These are phyloP conservation scores for Neurospora tetrasperma DNA, from an alignment of 495 filamentous ascomycete species.

Conservation along the genomic window DNA sequence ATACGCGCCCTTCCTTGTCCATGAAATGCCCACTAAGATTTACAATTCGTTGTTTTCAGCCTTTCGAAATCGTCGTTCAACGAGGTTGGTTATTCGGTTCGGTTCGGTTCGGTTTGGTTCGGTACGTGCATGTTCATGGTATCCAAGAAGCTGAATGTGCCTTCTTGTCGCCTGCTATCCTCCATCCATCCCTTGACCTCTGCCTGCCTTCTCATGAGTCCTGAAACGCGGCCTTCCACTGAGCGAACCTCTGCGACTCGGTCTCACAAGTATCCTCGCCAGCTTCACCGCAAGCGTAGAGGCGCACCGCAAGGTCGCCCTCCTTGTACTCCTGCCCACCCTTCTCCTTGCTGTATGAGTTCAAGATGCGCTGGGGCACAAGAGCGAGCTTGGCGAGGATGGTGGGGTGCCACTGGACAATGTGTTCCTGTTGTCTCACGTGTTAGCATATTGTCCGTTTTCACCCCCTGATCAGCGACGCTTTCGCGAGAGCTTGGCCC, in stretches of 20 bases:
- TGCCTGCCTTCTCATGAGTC: conserved; percentile 7
- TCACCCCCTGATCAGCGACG: background rate
- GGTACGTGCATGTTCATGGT: background rate
- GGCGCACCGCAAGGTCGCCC: conserved; percentile 77
- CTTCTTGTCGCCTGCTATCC: background rate
- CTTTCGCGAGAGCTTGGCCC: background rate
- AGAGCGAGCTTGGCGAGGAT: conserved; percentile 81
- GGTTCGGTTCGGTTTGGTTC: background rate
- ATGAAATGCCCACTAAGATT: background rate
- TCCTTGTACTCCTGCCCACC: conserved; percentile 53
- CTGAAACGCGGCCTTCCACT: conserved; percentile 37
- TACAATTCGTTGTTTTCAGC: background rate
- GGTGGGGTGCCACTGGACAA: conserved; percentile 98
- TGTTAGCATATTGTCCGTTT: conserved; percentile 11
- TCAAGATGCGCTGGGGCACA: conserved; percentile 71
- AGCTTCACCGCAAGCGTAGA: conserved; percentile 57
- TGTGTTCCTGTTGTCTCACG: conserved; percentile 53
- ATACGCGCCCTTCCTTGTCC: background rate
- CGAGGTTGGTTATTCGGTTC: background rate
- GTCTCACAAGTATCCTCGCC: conserved; percentile 53
- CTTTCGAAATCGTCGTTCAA: background rate
- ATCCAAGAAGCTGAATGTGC: background rate
- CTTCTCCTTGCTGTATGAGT: conserved; percentile 49
- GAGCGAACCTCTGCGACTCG: conserved; percentile 42
- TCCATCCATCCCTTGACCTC: background rate